These are phyloP conservation scores for Penicillium steckii DNA, from an alignment of 495 filamentous ascomycete species.

Conservation along the genomic window DNA sequence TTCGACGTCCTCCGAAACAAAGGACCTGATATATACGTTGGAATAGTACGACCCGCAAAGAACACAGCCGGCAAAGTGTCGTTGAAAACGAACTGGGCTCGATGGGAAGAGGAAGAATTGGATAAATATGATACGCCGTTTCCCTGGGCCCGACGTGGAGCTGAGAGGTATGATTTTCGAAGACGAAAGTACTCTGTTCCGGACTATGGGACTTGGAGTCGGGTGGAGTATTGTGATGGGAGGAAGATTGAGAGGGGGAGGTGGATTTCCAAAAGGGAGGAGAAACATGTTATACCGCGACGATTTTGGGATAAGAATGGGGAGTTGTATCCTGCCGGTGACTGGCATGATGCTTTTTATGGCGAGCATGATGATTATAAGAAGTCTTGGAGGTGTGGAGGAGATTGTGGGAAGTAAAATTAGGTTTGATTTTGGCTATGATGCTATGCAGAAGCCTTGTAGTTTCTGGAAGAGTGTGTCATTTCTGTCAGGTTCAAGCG, in stretches of 20 bases:
- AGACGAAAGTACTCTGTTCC: constrained; percentile 29
- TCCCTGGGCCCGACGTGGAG: constrained; percentile 12
- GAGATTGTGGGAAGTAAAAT: not conserved
- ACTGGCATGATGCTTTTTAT: constrained; percentile 29
- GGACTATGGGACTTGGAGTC: constrained; percentile 29
- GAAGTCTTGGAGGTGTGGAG: not conserved
- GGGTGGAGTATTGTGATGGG: constrained; percentile 28
- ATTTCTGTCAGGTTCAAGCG: no score
- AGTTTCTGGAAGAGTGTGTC: no score
- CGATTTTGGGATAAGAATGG: constrained; percentile 31
- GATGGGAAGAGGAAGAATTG: constrained; percentile 16
- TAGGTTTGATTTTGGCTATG: not conserved
- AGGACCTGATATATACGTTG: constrained; percentile 47
- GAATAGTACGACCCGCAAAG: constrained; percentile 6
- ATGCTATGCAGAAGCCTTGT: not conserved
- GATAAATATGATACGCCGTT: constrained; percentile 9
- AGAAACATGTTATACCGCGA: constrained; percentile 25
- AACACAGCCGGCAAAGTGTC: not conserved
- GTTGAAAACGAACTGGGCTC: constrained; percentile 20
- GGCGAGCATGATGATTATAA: constrained; percentile 14
- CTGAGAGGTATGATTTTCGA: constrained; percentile 31
- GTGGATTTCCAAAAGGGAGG: constrained; percentile 1
- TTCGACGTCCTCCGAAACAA: constrained; percentile 36
- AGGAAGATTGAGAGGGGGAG: not conserved
- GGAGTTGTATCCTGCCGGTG: constrained; percentile 18